Evolutionary conservation across 129 eudicot genomes (phyloP), one percentile per base, ranked within the genome.

Genomic region (Ambrosia trifida): DNA sequence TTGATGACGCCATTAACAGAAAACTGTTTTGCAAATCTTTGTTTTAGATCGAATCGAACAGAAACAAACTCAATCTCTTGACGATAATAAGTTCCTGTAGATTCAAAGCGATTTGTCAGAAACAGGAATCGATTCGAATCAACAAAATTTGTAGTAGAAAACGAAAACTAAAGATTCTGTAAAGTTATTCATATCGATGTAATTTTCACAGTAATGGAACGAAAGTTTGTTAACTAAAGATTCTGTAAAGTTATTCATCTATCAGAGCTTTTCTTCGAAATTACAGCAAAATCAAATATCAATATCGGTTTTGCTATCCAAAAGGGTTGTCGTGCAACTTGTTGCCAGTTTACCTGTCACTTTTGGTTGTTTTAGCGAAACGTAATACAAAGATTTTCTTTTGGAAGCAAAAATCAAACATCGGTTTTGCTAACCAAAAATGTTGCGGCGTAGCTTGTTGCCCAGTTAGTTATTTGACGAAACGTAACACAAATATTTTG

Each of bases 1-100:
- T 74, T 57, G 96, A 76, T 69, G 96, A 78, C 66, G 83, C 69
- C 88, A 81, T 85, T 40, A 32, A 52, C 64, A n/a, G 52, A 64
- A 31, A 76, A 57, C n/a, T 68, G 68, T 54, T 71, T 44, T 38
- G 20, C 7, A 10, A 64, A 17, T 38, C 43, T 38, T 73, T 11
- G 58, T 14, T 47, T 79, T 36, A 45, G 73, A 77, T 73, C 61
- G 73, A 71, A 77, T 67, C 76, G 45, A 44, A 40, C 70, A 49
- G 11, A 31, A 60, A 68, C 44, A 59, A 61, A 60, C 53, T 75
- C 35, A 66, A 75, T 66, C 66, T 30, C 70, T 36, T 63, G 71
- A 63, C 43, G 30, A 62, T 69, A 63, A 73, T 73, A 68, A 63
- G 63, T 77, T 77, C 80, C 81, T 77, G 81, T 40, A 69, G 71